Conservation (phyloP, 2,329 filamentous ascomycete genomes). For the Trichoderma atrobrunneum region DNA sequence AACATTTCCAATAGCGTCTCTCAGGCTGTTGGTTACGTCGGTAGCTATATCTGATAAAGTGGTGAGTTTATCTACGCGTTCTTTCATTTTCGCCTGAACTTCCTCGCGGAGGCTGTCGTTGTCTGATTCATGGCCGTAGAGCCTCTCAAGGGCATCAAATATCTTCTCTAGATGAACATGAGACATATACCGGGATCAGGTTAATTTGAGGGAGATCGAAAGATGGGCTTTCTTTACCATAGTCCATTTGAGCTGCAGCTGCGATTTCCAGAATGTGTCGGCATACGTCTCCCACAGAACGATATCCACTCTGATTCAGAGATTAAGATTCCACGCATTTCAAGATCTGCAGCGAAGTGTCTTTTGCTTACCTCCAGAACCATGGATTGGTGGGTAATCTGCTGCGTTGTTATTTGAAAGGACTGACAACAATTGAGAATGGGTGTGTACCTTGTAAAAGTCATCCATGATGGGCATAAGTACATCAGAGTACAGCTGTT, state of each 20-base stretch:
- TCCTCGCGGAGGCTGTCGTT: not conserved
- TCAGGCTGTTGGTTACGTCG: not conserved
- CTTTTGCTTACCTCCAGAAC: not conserved
- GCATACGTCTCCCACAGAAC: not conserved
- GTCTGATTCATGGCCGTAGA: not conserved
- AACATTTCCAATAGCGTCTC: not conserved
- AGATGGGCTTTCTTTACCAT: not conserved
- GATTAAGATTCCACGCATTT: not conserved
- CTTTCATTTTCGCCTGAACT: not conserved
- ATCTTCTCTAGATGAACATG: not conserved
- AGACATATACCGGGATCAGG: not conserved
- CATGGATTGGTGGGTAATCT: not conserved
- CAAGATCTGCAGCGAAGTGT: fast-evolving
- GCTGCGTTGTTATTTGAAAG: not conserved
- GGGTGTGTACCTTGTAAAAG: not conserved
- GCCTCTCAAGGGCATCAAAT: not conserved
- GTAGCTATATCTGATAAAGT: not conserved
- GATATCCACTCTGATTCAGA: not conserved
- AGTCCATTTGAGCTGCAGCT: not conserved
- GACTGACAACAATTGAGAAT: not conserved
- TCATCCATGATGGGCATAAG: not conserved
- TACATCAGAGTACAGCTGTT: not conserved
- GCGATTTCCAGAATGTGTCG: not conserved
- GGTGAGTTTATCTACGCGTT: not conserved
- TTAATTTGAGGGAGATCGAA: not conserved